These are phyloP conservation scores for Didymella glomerata DNA, from an alignment of 2,329 filamentous ascomycete species.

Conservation along the genomic window DNA sequence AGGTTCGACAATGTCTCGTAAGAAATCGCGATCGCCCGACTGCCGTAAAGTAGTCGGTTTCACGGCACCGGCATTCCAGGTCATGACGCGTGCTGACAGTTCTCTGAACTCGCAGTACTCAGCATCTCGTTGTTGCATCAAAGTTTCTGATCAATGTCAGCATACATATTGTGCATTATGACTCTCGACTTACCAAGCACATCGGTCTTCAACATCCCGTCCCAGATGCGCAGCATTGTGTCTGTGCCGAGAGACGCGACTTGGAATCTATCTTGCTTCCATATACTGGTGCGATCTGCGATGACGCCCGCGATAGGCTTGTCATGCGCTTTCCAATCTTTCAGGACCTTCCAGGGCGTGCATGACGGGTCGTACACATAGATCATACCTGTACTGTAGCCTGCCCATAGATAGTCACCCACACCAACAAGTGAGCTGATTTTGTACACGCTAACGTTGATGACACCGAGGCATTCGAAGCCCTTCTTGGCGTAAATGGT, in stretches of 20 bases:
- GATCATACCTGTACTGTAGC: conserved; percentile 91
- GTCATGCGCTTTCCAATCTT: conserved; percentile 93
- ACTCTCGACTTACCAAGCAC: conserved; percentile 71
- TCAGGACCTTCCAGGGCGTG: conserved; percentile 87
- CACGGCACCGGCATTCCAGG: conserved; percentile 97
- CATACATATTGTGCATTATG: neutral
- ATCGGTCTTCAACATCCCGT: conserved; percentile 90
- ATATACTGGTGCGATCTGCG: conserved; percentile 82
- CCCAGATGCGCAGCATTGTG: conserved; percentile 85
- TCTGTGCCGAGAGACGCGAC: conserved; percentile 89
- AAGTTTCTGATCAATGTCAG: conserved; percentile 63
- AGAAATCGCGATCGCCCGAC: conserved; percentile 77
- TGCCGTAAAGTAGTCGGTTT: conserved; percentile 85
- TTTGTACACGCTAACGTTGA: conserved; percentile 93
- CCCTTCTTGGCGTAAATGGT: conserved; percentile 86
- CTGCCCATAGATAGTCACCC: conserved; percentile 87
- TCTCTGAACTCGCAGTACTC: conserved; percentile 88
- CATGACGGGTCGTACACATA: conserved; percentile 87
- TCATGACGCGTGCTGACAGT: conserved; percentile 81
- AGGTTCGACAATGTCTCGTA: conserved; percentile 79
- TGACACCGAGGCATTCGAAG: conserved; percentile 77
- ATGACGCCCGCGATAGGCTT: conserved; percentile 80
- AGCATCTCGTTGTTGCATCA: conserved; percentile 84
- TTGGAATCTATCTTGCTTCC: conserved; percentile 83
- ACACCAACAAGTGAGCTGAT: conserved; percentile 87